These are phyloP conservation scores for Spergularia marina DNA, from an alignment of 148 eudicot genomes.

Conservation along the genomic window DNA sequence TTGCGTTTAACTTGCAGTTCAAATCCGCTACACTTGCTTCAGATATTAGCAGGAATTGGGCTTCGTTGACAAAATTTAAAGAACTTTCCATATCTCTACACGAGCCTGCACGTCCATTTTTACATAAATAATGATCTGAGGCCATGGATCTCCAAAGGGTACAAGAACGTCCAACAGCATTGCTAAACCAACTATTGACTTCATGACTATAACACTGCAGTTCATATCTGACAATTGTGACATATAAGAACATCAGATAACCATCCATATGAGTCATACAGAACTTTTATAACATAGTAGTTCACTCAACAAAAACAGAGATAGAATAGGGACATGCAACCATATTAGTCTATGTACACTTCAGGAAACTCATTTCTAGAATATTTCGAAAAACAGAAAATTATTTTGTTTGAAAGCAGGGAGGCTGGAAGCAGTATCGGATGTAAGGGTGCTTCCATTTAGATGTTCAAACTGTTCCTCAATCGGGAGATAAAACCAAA, in stretches of 20 bases:
- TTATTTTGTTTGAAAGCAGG: background rate
- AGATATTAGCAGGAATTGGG: slow-evolving; percentile 79
- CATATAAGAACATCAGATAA: background rate
- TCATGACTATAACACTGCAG: slow-evolving; percentile 54
- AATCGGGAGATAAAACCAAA: no score
- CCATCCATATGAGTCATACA: background rate
- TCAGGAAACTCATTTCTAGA: background rate
- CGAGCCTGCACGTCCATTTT: slow-evolving; percentile 32
- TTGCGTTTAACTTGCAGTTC: slow-evolving; percentile 58
- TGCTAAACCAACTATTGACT: slow-evolving; percentile 77
- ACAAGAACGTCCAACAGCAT: slow-evolving; percentile 83
- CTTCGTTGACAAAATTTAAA: slow-evolving; percentile 91
- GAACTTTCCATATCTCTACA: slow-evolving; percentile 58
- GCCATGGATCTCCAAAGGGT: slow-evolving; percentile 61
- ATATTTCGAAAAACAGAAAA: background rate
- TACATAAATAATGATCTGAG: slow-evolving; percentile 30
- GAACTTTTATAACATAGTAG: background rate
- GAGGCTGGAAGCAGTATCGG: background rate
- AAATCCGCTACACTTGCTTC: slow-evolving; percentile 83
- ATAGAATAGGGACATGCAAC: background rate
- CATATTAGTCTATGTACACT: background rate
- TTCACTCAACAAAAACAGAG: background rate
- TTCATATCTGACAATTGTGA: slow-evolving; percentile 53
- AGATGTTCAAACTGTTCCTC: no score
- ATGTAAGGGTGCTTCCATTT: no score